Evolutionary conservation across 257 asterid genomes (phyloP), one percentile per base, ranked within the genome.

Genomic region (Coffea eugenioides): DNA sequence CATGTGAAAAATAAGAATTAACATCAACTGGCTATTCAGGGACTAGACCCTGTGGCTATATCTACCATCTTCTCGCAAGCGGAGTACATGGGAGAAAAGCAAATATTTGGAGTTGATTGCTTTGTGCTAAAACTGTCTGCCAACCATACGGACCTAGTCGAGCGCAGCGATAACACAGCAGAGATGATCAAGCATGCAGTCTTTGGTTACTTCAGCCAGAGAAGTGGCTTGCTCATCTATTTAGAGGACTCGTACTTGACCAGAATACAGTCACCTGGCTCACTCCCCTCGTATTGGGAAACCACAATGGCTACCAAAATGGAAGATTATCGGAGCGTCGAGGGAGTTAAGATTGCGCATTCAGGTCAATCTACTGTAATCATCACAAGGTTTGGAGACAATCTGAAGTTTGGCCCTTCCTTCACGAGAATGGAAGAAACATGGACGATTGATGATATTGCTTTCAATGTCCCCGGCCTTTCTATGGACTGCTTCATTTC

Each of bases 161-260:
- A 92, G 79, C 82, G 97, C 34, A 88, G 97, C 67, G 95, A 92
- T 87, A 88, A 79, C 87, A 87, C 93, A 6, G 96, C 96, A 6
- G 98, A 93, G 89, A 93, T 91, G 90, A 92, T 93, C 88, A 92
- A 93, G 80, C 97, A 93, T 79, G 87, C 88, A 18, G 74, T 88
- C 43, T 82, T 90, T 8, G 97, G 96, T 52, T 92, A 90, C 90
- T 93, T 93, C 79, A 90, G 94, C 91, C 98, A 92, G 80, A 85
- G 90, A 82, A 92, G 89, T 71, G 96, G 97, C 31, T 69, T 93
- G 67, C 90, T 93, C 4, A 86, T 91, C 39, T 83, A 81, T 83
- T 77, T 93, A 15, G 97, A 93, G 75, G 97, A 93, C 91, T 93
- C 98, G 0, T 93, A 90, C 90, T 68, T 92, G 43, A 93, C 96